These are phyloP conservation scores for Atalantia buxifolia DNA, from an alignment of 345 rosid genomes.

Conservation along the genomic window DNA sequence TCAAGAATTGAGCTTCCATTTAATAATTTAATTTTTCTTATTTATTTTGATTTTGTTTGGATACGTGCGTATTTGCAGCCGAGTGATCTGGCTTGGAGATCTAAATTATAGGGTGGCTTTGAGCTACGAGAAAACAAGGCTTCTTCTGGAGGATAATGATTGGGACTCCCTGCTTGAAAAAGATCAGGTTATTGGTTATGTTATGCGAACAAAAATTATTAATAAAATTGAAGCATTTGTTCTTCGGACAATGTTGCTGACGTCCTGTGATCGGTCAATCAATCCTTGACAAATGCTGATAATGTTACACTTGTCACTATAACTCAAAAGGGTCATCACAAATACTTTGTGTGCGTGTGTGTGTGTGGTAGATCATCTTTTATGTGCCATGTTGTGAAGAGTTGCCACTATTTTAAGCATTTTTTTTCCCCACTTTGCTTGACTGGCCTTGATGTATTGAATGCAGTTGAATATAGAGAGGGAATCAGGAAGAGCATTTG, in stretches of 20 bases:
- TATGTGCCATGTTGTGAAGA: neutral
- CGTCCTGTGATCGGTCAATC: no score
- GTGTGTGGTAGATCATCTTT: neutral
- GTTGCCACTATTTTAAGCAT: neutral
- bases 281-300: no score
- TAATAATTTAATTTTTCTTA: neutral
- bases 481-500: conserved; percentile 84
- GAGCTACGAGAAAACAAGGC: conserved; percentile 77
- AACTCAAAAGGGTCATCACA: no score
- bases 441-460: neutral
- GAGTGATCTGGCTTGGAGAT: conserved; percentile 89
- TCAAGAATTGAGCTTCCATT: neutral
- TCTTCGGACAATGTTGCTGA: no score
- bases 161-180: conserved; percentile 80
- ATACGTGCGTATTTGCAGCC: neutral
- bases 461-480: conserved; percentile 76
- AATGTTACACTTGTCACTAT: no score
- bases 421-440: neutral
- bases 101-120: conserved; percentile 77
- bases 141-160: conserved; percentile 63
- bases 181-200: conserved; percentile 64
- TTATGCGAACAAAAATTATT: neutral
- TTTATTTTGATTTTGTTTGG: neutral
- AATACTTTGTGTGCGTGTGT: no score
- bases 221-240: neutral